These are phyloP conservation scores for Fusarium hostae DNA, from an alignment of 2,329 filamentous ascomycete genomes.

Conservation along the genomic window DNA sequence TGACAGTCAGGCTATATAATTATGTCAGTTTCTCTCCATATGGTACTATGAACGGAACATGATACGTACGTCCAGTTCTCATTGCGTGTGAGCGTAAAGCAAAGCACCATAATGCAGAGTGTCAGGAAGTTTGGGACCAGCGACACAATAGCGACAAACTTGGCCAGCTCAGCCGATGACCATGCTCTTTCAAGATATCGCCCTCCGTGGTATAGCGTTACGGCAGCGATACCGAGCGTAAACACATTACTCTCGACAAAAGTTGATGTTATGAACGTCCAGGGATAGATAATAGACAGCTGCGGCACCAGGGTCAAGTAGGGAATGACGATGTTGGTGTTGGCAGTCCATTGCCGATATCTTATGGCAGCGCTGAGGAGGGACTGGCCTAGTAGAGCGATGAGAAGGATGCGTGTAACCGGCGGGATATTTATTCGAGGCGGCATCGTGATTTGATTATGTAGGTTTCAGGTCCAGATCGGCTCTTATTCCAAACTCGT, in stretches of 20 bases:
- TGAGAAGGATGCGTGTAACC: constrained; percentile 84
- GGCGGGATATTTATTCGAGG: constrained; percentile 92
- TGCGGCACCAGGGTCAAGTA: constrained; percentile 90
- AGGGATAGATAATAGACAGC: constrained; percentile 86
- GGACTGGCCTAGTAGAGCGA: constrained; percentile 79
- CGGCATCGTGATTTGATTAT: constrained; percentile 67
- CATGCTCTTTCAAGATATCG: constrained; percentile 96
- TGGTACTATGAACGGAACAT: background rate
- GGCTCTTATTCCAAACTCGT: constrained; percentile 16
- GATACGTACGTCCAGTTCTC: constrained; percentile 75
- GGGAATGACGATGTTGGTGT: constrained; percentile 77
- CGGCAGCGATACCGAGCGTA: constrained; percentile 79
- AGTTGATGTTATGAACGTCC: constrained; percentile 88
- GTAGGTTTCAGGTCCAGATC: constrained; percentile 3
- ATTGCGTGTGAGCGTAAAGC: constrained; percentile 75
- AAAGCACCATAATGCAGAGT: constrained; percentile 78
- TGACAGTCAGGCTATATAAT: constrained; percentile 73
- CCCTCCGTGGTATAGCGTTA: constrained; percentile 89
- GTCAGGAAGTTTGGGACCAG: constrained; percentile 83
- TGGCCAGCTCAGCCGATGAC: constrained; percentile 91
- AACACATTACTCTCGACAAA: constrained; percentile 95
- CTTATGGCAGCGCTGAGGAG: constrained; percentile 83
- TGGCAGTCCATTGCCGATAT: constrained; percentile 73
- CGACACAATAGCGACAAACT: constrained; percentile 82
- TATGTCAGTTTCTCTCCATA: constrained; percentile 7